Evolutionary conservation across 768 basidiomycete genomes (phyloP).

Genomic region (Pulveroboletus frians): DNA sequence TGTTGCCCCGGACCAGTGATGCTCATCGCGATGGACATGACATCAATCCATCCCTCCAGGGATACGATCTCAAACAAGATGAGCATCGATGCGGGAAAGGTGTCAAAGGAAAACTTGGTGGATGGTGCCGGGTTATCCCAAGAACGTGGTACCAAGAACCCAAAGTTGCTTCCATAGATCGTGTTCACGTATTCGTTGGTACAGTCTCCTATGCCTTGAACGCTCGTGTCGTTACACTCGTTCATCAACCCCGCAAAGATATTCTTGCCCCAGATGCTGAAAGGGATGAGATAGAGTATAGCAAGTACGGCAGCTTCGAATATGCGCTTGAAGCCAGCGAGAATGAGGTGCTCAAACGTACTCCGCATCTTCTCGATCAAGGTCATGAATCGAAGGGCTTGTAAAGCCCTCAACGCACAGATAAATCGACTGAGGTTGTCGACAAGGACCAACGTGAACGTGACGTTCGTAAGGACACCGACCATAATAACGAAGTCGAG

Average conservation of each 20-base stretch:
- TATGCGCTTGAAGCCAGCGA: conserved; percentile 80
- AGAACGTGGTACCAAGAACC: conserved; percentile 75
- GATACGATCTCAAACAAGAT: conserved; percentile 97
- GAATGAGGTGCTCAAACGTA: conserved; percentile 82
- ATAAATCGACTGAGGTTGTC: conserved; percentile 80
- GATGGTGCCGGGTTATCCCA: conserved; percentile 85
- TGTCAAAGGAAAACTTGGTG: conserved; percentile 86
- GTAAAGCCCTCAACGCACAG: conserved; percentile 79
- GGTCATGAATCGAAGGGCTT: conserved; percentile 86
- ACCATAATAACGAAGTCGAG: conserved; percentile 83
- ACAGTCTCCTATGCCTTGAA: conserved; percentile 57
- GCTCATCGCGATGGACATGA: conserved; percentile 74
- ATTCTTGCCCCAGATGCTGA: conserved; percentile 90
- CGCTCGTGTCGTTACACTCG: conserved; percentile 67
- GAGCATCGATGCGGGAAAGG: conserved; percentile 73
- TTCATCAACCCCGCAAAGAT: conserved; percentile 86
- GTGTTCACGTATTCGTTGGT: conserved; percentile 67
- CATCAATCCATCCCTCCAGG: conserved; percentile 95
- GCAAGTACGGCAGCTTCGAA: conserved; percentile 87
- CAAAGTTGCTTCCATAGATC: conserved; percentile 55
- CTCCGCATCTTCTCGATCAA: conserved; percentile 80
- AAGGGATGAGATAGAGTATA: conserved; percentile 87
- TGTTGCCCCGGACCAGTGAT: conserved; percentile 68
- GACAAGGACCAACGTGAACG: conserved; percentile 65
- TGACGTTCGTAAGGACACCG: conserved; percentile 70